Evolutionary conservation across 2,329 filamentous ascomycete species (phyloP).

Genomic region (Blastomyces parvus): DNA sequence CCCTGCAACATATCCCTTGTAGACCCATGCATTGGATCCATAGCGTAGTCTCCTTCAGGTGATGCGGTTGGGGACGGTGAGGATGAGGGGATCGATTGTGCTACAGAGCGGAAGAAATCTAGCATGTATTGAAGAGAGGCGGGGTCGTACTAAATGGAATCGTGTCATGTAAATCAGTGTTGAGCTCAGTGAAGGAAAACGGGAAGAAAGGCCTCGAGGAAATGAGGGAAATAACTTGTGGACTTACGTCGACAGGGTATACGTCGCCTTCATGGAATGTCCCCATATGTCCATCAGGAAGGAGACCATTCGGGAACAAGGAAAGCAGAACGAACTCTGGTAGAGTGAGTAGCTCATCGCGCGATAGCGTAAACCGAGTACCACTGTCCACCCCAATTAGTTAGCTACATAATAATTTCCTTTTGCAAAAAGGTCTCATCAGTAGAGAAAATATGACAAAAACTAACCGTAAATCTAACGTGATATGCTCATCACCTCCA

Average conservation of each 20-base stretch:
- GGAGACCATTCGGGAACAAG: conserved; percentile 96
- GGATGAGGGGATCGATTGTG: conserved; percentile 75
- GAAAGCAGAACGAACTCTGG: conserved; percentile 96
- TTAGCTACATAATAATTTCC: conserved; percentile 15
- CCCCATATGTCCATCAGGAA: conserved; percentile 92
- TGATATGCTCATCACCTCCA: conserved; percentile 78
- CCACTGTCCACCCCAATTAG: conserved; percentile 4
- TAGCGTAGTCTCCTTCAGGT: conserved; percentile 51
- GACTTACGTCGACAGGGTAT: conserved; percentile 91
- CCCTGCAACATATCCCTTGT: conserved; percentile 72
- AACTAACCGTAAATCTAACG: conserved; percentile 78
- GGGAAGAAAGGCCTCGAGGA: not conserved
- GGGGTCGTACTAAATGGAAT: conserved; percentile 72
- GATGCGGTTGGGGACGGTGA: conserved; percentile 56
- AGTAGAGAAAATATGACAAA: not conserved
- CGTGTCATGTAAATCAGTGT: conserved; percentile 9
- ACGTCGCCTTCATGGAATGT: conserved; percentile 87
- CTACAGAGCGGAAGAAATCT: conserved; percentile 93
- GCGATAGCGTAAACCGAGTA: conserved; percentile 82
- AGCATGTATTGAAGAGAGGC: conserved; percentile 97
- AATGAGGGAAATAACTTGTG: conserved; percentile 18
- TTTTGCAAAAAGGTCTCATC: conserved; percentile 7
- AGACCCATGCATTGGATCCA: conserved; percentile 62
- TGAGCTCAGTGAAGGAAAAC: conserved; percentile 1
- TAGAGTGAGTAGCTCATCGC: conserved; percentile 88